Base-by-base conservation (phyloP, 176 grass and related monocot species). In the Avena atlantica region DNA sequence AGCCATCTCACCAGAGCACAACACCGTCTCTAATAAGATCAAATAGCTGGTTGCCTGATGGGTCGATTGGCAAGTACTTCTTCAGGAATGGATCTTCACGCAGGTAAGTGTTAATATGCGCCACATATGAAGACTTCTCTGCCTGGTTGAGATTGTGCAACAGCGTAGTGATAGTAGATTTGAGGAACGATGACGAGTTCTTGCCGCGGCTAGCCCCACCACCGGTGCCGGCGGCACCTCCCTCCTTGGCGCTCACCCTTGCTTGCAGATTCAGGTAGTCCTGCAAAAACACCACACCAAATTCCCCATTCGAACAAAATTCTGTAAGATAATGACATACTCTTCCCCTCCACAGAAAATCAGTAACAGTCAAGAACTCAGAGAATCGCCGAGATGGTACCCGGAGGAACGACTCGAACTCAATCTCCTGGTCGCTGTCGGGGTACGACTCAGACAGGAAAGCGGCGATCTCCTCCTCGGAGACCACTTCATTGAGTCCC, bases 61-160 rank as follows among this genome's bases (percentile, higher is more conserved):
- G 97, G 20, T 98, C 92, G 34, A 98, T 89, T 5, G 97, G 97
- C 83, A 98, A 80, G 80, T 96, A 98, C 48, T 98, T 96, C 92
- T 90, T 96, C 82, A 98, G 61, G 83, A 94, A 98, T 12, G 97
- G 61, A 61, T 98, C 97, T 12, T 98, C 97, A 4, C 90, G 65
- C 25, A 98, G 88, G 79, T 94, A 98, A 76, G 90, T 96, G 57
- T 98, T 98, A 75, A 98, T 98, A 74, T 98, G 97, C 11, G 97
- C 86, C 65, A 96, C 97, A 57, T 98, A 98, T 5, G 97, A 98
- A 20, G 94, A 77, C 84, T 98, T 98, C 87, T 98, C 96, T 1
- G 94, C 91, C 64, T 94, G 93, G 25, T 98, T 98, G 74, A 98
- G 95, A 62, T 92, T 95, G 75, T 98, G 97, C 88, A 98, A 67